Evolutionary conservation across 805 yeast species (phyloP).

Genomic region (Lipomyces yamadae): DNA sequence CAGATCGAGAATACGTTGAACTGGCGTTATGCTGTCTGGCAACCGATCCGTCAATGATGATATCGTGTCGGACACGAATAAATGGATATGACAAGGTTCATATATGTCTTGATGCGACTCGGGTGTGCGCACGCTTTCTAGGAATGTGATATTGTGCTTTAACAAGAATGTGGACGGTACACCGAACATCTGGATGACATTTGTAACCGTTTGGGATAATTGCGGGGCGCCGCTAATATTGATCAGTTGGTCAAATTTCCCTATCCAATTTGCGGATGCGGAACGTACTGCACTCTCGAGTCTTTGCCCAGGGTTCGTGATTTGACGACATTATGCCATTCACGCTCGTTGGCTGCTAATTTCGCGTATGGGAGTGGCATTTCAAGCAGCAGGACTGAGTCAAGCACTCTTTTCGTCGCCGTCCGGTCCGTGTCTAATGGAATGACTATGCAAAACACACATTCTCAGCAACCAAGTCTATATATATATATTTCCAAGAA

Average conservation of each 20-base stretch:
- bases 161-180: conserved; percentile 31
- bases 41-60: conserved; percentile 22
- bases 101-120: conserved; percentile 20
- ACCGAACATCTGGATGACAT: conserved; percentile 22
- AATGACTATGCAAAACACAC: conserved; percentile 10
- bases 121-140: conserved; percentile 27
- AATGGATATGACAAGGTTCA: conserved; percentile 33
- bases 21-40: conserved; percentile 25
- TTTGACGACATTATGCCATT: conserved; percentile 20
- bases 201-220: conserved; percentile 18
- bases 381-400: conserved; percentile 25
- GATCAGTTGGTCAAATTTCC: not conserved
- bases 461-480: not conserved
- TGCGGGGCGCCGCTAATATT: conserved; percentile 18
- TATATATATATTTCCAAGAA: not conserved
- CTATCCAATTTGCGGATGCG: not conserved
- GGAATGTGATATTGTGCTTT: conserved; percentile 18
- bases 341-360: conserved; percentile 18
- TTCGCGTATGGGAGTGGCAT: conserved; percentile 22
- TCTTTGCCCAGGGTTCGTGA: conserved; percentile 28
- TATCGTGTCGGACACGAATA: conserved; percentile 17
- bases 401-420: conserved; percentile 22
- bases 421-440: conserved; percentile 26
- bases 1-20: conserved; percentile 30
- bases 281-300: conserved; percentile 18